A percentile compares a stretch with the other conserved stretches of the same genome.
Evolutionary conservation across 441 rosid genomes (phyloP).

Genomic region (Pelargonium myrrhifolium): DNA sequence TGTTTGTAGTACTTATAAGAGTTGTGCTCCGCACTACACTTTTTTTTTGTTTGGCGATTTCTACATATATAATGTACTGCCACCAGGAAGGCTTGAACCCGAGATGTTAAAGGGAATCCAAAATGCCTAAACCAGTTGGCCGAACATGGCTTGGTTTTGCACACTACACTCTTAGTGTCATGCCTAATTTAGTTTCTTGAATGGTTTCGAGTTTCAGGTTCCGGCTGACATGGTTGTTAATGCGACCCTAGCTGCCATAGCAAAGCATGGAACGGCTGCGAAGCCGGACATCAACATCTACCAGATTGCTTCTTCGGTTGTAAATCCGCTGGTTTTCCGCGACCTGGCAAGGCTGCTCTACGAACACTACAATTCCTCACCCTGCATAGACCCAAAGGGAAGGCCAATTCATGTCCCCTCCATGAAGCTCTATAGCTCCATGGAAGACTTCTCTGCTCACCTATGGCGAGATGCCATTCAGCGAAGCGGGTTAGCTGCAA

Average conservation of each 20-base stretch:
- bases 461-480: constrained; percentile 39
- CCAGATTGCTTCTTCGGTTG: constrained; percentile 84
- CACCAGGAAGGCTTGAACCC: no score
- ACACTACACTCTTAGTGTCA: no score
- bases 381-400: constrained; percentile 70
- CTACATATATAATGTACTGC: neutral
- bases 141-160: constrained; percentile 2
- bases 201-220: constrained; percentile 32
- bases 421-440: constrained; percentile 69
- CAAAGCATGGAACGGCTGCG: constrained; percentile 49
- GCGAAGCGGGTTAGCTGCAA: constrained; percentile 35
- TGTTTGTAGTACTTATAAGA: neutral
- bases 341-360: constrained; percentile 59
- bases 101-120: no score
- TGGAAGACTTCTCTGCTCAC: constrained; percentile 64
- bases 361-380: constrained; percentile 62
- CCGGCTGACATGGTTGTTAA: constrained; percentile 95
- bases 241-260: constrained; percentile 90
- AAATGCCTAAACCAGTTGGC: no score
- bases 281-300: constrained; percentile 64
- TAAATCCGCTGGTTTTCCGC: constrained; percentile 64
- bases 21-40: no score
- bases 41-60: no score
- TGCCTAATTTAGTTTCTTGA: no score
- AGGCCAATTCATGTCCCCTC: constrained; percentile 56